Base-by-base conservation (phyloP, 495 filamentous ascomycete species). In the Trichoderma orchidacearum region DNA sequence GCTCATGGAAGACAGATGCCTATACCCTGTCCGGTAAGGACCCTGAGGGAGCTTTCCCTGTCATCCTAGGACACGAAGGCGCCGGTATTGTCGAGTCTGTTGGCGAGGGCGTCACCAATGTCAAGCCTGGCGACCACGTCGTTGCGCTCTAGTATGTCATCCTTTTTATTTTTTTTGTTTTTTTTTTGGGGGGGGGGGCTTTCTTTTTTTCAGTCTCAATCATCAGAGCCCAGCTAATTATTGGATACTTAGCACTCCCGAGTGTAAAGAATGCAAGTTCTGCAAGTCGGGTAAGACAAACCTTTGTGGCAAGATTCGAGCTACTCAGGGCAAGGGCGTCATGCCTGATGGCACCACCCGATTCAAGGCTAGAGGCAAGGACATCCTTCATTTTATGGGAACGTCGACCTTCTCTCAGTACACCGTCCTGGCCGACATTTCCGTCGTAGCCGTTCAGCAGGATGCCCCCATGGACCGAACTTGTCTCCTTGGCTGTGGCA, bases 281-380 rank as follows among this genome's bases (percentile, higher is more conserved):
- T 98, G 93, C 85, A 87, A 85, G 70, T 96, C 92, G 54, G 90
- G 90, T 76, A 98, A 98, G 84, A 98, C 93, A 63, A 98, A 98
- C 74, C 88, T 98, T 53, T 98, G 93, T 75, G 93, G 94, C 69
- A 97, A 96, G 80, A 98, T 98, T 74, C 87, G 93, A 62, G 88
- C 90, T 29, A 98, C 93, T 12, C 93, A 98, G 74, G 93, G 93
- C 61, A 84, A 79, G 67, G 93, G 93, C 69, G 87, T 97, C 54
- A 95, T 98, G 91, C 93, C 93, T 36, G 93, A 98, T 68, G 94
- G 93, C 55, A 96, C 94, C 62, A 88, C 88, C 45, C 88, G 93
- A 53, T 97, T 98, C 83, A 86, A 80, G 66, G 90, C 87, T 74
- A 91, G 90, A 66, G 93, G 93, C 64, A 84, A 95, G 73, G 85